Percentiles rank a stretch among this genome's conserved stretches.
These are phyloP conservation scores for Pyrenopolyporus hunteri DNA, from an alignment of 495 filamentous ascomycete species.

Conservation along the genomic window DNA sequence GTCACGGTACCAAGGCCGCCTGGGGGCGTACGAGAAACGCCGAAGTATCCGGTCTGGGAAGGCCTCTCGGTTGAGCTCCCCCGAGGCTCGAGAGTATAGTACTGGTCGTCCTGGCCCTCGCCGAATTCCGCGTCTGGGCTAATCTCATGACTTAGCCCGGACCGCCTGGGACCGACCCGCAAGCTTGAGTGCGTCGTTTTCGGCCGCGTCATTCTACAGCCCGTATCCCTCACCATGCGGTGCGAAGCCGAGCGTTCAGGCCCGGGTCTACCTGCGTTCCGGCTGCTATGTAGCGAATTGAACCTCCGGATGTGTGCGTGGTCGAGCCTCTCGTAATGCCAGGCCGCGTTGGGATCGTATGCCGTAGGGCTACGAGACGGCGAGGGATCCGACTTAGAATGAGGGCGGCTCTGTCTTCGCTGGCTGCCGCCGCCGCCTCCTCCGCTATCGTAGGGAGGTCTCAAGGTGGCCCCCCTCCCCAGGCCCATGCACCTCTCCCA, in stretches of 20 bases:
- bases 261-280: conserved; percentile 58
- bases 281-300: conserved; percentile 24
- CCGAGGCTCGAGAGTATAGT: conserved; percentile 22
- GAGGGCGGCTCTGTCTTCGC: conserved; percentile 11
- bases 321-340: conserved; percentile 32
- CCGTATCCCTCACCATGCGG: conserved; percentile 14
- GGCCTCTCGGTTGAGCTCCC: conserved; percentile 2
- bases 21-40: not conserved
- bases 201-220: conserved; percentile 24
- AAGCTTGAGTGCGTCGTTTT: conserved; percentile 21
- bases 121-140: not conserved
- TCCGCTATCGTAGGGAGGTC: not conserved
- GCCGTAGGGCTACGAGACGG: not conserved
- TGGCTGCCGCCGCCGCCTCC: not conserved
- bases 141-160: conserved; percentile 15
- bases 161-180: conserved; percentile 2
- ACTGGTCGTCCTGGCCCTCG: conserved; percentile 12
- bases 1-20: conserved; percentile 13
- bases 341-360: conserved; percentile 20
- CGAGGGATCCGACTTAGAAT: conserved; percentile 34
- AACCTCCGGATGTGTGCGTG: conserved; percentile 11
- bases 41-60: conserved; percentile 7
- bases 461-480: not conserved
- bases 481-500: conserved; percentile 33
- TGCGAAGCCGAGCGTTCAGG: conserved; percentile 56